Evolutionary conservation across 2,329 filamentous ascomycete genomes (phyloP).

Genomic region (Diaporthe amygdali): DNA sequence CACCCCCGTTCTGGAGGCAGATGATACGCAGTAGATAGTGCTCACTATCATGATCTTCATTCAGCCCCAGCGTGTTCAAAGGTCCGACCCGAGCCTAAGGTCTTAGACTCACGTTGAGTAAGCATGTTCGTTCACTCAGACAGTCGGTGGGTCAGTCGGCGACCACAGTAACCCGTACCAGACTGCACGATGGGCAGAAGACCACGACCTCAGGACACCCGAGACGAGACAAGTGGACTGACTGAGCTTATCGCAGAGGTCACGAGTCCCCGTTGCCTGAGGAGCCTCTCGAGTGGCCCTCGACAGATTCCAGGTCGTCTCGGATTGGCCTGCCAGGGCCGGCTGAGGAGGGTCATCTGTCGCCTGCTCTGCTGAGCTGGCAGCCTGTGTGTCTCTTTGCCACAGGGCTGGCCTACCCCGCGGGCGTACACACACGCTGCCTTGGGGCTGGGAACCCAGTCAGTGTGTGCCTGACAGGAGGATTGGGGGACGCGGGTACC

Average conservation of each 20-base stretch:
- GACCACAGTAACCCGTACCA: neutral
- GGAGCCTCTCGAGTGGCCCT: neutral
- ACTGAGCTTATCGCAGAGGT: neutral
- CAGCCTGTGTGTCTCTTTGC: neutral
- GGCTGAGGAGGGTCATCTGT: conserved; percentile 20
- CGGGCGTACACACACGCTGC: neutral
- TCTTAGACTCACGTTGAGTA: conserved; percentile 7
- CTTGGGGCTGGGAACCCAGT: neutral
- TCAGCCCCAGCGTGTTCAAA: neutral
- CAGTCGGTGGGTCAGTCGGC: neutral
- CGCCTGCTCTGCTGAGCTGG: conserved; percentile 13
- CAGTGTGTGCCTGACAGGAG: conserved; percentile 5
- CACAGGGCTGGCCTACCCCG: conserved; percentile 1
- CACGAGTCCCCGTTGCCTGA: conserved; percentile 1
- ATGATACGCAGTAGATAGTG: conserved; percentile 17
- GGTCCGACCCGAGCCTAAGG: conserved; percentile 14
- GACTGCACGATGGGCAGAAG: conserved; percentile 4
- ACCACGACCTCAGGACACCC: conserved; percentile 7
- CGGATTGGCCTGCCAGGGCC: neutral
- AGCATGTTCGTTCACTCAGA: neutral
- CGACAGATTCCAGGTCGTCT: neutral
- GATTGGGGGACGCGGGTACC: neutral
- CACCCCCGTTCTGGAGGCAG: neutral
- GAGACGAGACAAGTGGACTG: neutral
- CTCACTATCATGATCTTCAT: conserved; percentile 4